Evolutionary conservation across 2,329 filamentous ascomycete genomes (phyloP).

Genomic region (Aspergillus aculeatinus): DNA sequence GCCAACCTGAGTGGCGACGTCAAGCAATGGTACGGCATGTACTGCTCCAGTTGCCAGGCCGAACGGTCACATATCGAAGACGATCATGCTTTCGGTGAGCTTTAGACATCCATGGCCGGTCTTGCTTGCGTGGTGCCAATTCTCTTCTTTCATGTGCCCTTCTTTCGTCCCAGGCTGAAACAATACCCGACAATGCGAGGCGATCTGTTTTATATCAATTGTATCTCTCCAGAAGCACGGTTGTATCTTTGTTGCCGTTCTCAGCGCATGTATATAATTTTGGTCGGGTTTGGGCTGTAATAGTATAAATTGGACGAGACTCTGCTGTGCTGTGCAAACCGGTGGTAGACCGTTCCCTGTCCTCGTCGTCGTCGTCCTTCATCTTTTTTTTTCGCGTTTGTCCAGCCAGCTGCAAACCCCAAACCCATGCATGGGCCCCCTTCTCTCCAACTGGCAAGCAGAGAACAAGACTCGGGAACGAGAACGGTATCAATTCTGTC

Average conservation of each 20-base stretch:
- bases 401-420: not conserved
- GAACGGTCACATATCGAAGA: constrained; percentile 40
- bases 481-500: constrained; percentile 54
- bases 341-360: not conserved
- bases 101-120: constrained; percentile 11
- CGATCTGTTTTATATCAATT: constrained; percentile 14
- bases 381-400: not conserved
- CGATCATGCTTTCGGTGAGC: constrained; percentile 22
- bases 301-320: constrained; percentile 1
- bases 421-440: not conserved
- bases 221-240: not conserved
- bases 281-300: constrained; percentile 4
- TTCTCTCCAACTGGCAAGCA: too few relatives aligned
- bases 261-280: constrained; percentile 11
- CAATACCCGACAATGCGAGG: constrained; percentile 31
- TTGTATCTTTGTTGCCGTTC: constrained; percentile 3
- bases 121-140: not conserved
- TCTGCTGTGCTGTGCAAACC: not conserved
- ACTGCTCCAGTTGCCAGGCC: constrained; percentile 61
- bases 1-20: constrained; percentile 47
- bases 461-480: not conserved
- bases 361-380: not conserved
- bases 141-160: constrained; percentile 7
- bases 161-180: constrained; percentile 21
- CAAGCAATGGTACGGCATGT: constrained; percentile 57